These are phyloP conservation scores for Hypericum androsaemum DNA, from an alignment of 345 rosid species.

Conservation along the genomic window DNA sequence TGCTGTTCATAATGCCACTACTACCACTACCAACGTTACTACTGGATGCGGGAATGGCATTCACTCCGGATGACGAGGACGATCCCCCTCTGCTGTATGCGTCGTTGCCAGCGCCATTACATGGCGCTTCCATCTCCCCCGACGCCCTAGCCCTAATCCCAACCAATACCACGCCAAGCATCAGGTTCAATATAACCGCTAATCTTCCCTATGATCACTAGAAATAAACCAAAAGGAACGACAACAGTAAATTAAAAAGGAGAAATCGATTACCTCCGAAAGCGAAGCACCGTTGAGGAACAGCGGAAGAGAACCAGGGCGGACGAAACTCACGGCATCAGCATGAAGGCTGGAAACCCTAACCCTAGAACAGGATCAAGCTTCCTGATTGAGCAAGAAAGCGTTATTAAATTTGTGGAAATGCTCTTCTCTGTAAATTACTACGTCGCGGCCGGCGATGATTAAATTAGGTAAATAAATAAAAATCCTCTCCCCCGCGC, in stretches of 20 bases:
- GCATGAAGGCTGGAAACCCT: conserved; percentile 7
- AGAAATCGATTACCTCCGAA: conserved; percentile 36
- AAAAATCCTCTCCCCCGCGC: no score
- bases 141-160: conserved; percentile 55
- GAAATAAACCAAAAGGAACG: conserved; percentile 1
- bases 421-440: no score
- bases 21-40: conserved; percentile 17
- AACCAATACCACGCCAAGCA: not conserved
- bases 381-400: no score
- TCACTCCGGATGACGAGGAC: no score
- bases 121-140: conserved; percentile 66
- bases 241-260: not conserved
- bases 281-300: conserved; percentile 47
- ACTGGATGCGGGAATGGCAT: conserved; percentile 20
- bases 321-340: not conserved
- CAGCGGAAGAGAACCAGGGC: conserved; percentile 1
- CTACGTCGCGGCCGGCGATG: no score
- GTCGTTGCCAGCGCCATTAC: conserved; percentile 91
- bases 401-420: no score
- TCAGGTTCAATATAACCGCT: not conserved
- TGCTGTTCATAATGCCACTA: conserved; percentile 8
- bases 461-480: no score
- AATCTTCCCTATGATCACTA: not conserved
- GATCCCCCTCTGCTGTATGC: conserved; percentile 27
- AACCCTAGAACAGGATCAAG: conserved; percentile 11